Conservation (phyloP, 805 yeast genomes). For the Isabelozyma heimii region DNA sequence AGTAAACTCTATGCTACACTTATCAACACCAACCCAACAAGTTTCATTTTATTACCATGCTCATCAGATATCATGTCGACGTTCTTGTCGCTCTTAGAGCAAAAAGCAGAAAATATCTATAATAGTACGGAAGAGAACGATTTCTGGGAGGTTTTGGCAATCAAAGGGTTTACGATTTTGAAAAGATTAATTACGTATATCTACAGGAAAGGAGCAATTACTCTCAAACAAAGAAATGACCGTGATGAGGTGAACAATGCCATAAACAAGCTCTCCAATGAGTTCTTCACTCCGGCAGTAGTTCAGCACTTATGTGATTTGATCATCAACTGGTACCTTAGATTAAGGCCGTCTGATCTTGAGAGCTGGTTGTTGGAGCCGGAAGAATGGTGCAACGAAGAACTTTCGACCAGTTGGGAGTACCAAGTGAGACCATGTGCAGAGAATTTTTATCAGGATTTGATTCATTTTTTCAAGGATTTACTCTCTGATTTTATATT, state of each 20-base stretch:
- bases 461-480: constrained; percentile 62
- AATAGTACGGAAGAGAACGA: constrained; percentile 54
- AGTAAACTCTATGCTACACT: constrained; percentile 70
- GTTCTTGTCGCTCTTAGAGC: constrained; percentile 57
- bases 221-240: constrained; percentile 62
- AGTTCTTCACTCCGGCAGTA: constrained; percentile 57
- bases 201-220: constrained; percentile 64
- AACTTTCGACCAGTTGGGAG: constrained; percentile 74
- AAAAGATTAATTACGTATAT: constrained; percentile 62
- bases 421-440: constrained; percentile 84
- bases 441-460: constrained; percentile 76
- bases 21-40: constrained; percentile 59
- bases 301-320: constrained; percentile 61
- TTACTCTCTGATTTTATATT: constrained; percentile 53
- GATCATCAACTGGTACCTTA: constrained; percentile 70
- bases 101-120: constrained; percentile 65
- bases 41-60: constrained; percentile 66
- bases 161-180: constrained; percentile 62
- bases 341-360: constrained; percentile 70
- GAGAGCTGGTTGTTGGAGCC: constrained; percentile 85
- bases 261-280: constrained; percentile 46
- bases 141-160: constrained; percentile 74
- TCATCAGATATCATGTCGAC: constrained; percentile 60
- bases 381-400: constrained; percentile 90
- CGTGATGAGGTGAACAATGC: constrained; percentile 62